Evolutionary conservation across 257 asterid species (phyloP).

Genomic region (Fraxinus anomala): DNA sequence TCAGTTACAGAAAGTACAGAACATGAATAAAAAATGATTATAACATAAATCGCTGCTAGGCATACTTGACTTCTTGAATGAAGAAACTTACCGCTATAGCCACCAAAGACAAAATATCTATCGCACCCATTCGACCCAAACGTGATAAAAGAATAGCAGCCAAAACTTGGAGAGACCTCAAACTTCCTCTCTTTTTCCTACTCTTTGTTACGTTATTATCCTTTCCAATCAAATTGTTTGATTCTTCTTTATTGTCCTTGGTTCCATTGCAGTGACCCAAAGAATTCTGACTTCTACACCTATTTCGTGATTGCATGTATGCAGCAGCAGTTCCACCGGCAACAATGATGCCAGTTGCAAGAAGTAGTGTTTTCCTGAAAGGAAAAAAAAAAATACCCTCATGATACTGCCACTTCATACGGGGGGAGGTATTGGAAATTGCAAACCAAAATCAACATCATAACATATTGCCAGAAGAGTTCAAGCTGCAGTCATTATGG

Average conservation of each 20-base stretch:
- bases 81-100: constrained; percentile 78
- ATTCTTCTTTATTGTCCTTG: constrained; percentile 37
- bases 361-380: constrained; percentile 76
- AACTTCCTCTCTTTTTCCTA: constrained; percentile 78
- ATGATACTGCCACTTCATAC: constrained; percentile 2
- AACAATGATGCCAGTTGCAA: constrained; percentile 83
- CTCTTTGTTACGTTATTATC: constrained; percentile 61
- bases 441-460: background rate
- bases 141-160: constrained; percentile 86
- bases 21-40: constrained; percentile 18
- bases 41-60: background rate
- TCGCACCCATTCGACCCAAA: constrained; percentile 78
- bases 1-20: constrained; percentile 18
- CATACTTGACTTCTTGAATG: constrained; percentile 25
- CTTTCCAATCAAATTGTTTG: constrained; percentile 46
- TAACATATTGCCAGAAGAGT: background rate
- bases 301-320: constrained; percentile 66
- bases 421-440: background rate
- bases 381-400: constrained; percentile 9
- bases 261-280: constrained; percentile 51
- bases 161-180: constrained; percentile 86
- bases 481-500: background rate
- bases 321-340: constrained; percentile 97
- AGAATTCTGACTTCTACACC: constrained; percentile 39
- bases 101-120: constrained; percentile 72